These are phyloP conservation scores for Graphilbum ipis-grandicollis DNA, from an alignment of 2,329 filamentous ascomycete genomes.

Conservation along the genomic window DNA sequence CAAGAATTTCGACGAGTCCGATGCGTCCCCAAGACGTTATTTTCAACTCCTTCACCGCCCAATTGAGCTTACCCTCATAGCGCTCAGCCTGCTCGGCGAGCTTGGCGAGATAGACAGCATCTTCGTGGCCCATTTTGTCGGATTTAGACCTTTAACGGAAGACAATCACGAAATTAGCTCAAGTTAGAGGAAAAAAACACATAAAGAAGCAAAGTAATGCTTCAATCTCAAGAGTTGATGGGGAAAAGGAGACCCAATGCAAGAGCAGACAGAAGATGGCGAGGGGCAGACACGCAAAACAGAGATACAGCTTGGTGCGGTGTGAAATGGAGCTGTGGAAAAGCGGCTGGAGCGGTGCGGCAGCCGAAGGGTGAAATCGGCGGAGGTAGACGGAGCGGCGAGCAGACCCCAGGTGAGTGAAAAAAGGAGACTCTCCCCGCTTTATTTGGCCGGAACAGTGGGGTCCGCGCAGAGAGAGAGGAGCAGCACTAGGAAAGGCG, in stretches of 20 bases:
- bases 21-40: too few relatives aligned
- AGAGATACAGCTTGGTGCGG: not conserved
- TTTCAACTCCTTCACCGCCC: not conserved
- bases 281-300: not conserved
- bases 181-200: not conserved
- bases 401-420: constrained; percentile 5
- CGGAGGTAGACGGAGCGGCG: constrained; percentile 1
- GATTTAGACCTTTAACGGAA: constrained; percentile 12
- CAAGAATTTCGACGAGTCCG: too few relatives aligned
- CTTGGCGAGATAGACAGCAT: constrained; percentile 99
- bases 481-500: constrained; percentile 5
- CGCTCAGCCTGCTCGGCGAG: constrained; percentile 99
- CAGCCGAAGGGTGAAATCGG: not conserved
- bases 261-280: not conserved
- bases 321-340: constrained; percentile 1
- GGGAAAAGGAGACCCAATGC: constrained; percentile 1
- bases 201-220: not conserved
- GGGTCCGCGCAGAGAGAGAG: constrained; percentile 7
- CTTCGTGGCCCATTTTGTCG: constrained; percentile 93
- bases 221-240: not conserved
- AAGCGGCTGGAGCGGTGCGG: too few relatives aligned
- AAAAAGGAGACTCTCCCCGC: constrained; percentile 11
- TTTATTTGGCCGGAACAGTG: constrained; percentile 9
- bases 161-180: not conserved
- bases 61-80: constrained; percentile 71